A percentile compares a stretch with the other conserved stretches of the same genome.
Evolutionary conservation across 2,329 filamentous ascomycete species (phyloP).

Genomic region (Orbilia blumenaviensis): DNA sequence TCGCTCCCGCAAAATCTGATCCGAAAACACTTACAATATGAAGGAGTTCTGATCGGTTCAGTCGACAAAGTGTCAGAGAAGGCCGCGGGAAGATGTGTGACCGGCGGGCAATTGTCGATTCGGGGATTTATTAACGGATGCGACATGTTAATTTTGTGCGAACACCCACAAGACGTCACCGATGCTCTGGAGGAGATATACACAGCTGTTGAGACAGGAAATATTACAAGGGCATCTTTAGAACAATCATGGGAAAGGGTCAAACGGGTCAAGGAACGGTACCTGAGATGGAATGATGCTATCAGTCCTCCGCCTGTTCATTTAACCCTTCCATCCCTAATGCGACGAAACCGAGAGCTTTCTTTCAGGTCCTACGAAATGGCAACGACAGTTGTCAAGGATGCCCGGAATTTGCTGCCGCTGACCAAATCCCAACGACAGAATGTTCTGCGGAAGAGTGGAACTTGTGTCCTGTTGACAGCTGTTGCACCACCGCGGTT

Average conservation of each 20-base stretch:
- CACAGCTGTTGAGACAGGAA: slow-evolving; percentile 87
- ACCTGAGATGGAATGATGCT: slow-evolving; percentile 89
- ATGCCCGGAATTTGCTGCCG: slow-evolving; percentile 87
- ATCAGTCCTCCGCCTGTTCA: slow-evolving; percentile 77
- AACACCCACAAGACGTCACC: slow-evolving; percentile 42
- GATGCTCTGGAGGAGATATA: slow-evolving; percentile 76
- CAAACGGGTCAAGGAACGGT: slow-evolving; percentile 80
- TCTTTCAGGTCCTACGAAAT: slow-evolving; percentile 88
- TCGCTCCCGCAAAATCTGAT: slow-evolving; percentile 55
- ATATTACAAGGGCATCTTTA: slow-evolving; percentile 82
- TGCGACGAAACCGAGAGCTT: slow-evolving; percentile 82
- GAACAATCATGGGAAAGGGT: slow-evolving; percentile 81
- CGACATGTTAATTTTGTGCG: slow-evolving; percentile 51
- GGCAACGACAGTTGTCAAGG: slow-evolving; percentile 90
- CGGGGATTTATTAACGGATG: slow-evolving; percentile 47
- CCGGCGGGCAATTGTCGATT: slow-evolving; percentile 38
- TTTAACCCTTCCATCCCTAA: slow-evolving; percentile 76
- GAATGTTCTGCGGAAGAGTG: slow-evolving; percentile 59
- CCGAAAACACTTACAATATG: slow-evolving; percentile 57
- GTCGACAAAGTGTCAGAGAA: slow-evolving; percentile 46
- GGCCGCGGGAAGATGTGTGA: slow-evolving; percentile 12
- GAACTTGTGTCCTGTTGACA: slow-evolving; percentile 64
- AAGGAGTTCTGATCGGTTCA: slow-evolving; percentile 55
- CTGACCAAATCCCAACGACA: slow-evolving; percentile 59
- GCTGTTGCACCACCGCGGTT: slow-evolving; percentile 66